Conservation (phyloP, 176 grass and related monocot genomes). For the Metroxylon sagu region DNA sequence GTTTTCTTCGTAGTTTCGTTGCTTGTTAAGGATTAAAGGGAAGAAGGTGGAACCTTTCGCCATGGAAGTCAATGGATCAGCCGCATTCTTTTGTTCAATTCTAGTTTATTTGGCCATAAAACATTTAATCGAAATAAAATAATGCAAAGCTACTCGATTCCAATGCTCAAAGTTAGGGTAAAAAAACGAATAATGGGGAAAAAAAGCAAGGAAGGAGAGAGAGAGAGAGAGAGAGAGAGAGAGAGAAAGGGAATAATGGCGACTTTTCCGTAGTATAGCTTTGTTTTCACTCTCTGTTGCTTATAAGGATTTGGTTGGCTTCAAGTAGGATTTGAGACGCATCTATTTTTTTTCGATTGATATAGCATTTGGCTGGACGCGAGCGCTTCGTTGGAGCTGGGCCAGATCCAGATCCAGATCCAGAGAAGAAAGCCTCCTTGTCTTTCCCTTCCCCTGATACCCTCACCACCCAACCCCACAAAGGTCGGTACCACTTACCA, state of each 20-base stretch:
- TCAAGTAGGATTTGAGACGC: background rate
- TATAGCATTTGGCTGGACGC: constrained; percentile 29
- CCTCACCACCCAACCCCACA: constrained; percentile 14
- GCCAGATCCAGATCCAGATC: constrained; percentile 24
- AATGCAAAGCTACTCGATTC: constrained; percentile 6
- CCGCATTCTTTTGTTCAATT: background rate
- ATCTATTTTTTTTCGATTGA: constrained; percentile 6
- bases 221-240: background rate
- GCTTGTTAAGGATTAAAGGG: no score
- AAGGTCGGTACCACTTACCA: constrained; percentile 18
- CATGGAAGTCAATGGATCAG: background rate
- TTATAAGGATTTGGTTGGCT: constrained; percentile 1
- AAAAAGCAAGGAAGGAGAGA: background rate
- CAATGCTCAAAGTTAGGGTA: background rate
- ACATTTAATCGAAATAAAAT: constrained; percentile 1
- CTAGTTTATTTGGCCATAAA: background rate
- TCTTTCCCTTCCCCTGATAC: constrained; percentile 5
- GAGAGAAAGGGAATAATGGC: background rate
- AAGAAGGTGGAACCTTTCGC: no score
- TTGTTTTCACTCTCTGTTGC: background rate
- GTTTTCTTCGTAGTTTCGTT: no score
- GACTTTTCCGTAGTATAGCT: no score
- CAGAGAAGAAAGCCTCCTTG: constrained; percentile 12
- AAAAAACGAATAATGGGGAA: background rate
- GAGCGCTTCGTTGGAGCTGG: constrained; percentile 10